Evolutionary conservation across 1,139 yeast species (phyloP).

Genomic region (Suhomyces choctaworum): DNA sequence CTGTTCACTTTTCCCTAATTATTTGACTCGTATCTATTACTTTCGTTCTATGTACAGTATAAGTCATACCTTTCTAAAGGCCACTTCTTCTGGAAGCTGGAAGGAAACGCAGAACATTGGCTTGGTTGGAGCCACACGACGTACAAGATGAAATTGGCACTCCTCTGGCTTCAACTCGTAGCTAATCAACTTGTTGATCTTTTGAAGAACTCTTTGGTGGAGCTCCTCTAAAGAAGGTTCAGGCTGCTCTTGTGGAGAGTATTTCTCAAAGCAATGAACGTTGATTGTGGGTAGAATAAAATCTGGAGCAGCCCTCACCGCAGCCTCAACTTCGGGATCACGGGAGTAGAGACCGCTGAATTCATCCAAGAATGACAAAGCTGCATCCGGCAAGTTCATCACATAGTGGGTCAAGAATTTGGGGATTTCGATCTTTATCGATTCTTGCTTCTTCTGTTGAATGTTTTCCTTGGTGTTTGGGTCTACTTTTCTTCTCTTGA

Average conservation of each 20-base stretch:
- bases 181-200: conserved; percentile 56
- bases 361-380: conserved; percentile 78
- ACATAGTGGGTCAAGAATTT: conserved; percentile 68
- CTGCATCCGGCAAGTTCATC: conserved; percentile 95
- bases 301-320: conserved; percentile 37
- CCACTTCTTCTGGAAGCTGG: conserved; percentile 74
- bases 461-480: conserved; percentile 19
- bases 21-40: too few relatives aligned
- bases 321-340: conserved; percentile 35
- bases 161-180: conserved; percentile 47
- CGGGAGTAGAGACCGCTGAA: conserved; percentile 66
- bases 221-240: conserved; percentile 69
- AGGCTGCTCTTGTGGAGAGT: conserved; percentile 60
- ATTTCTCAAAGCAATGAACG: conserved; percentile 92
- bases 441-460: conserved; percentile 28
- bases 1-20: too few relatives aligned
- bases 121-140: conserved; percentile 95
- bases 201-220: conserved; percentile 58
- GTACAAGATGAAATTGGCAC: conserved; percentile 73
- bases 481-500: conserved; percentile 36
- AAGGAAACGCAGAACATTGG: conserved; percentile 93
- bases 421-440: conserved; percentile 51
- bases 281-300: conserved; percentile 73
- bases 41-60: too few relatives aligned
- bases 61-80: conserved; percentile 46